Evolutionary conservation across 768 basidiomycete genomes (phyloP), one percentile per base, ranked within the genome.

Genomic region (Boletus pseudopeckii): DNA sequence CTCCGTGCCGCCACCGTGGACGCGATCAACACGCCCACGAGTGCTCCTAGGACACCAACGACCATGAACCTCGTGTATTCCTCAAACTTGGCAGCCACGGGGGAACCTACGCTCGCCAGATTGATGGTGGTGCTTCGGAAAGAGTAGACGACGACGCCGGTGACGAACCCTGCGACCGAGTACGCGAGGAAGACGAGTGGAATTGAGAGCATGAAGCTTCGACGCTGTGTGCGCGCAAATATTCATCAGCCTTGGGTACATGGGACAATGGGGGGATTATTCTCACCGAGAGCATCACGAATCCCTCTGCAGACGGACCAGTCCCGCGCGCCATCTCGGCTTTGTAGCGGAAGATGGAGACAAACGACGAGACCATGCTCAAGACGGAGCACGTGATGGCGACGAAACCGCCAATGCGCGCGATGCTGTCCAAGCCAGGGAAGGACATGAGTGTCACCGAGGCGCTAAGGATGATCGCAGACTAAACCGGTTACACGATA

Each of bases 401-500:
- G 14, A 88, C 74, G 59, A 92, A 77, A 32, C 82, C 84, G 22
- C 83, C 80, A 45, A 84, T 74, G 52, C 88, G 80, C 52, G 85
- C 72, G 56, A 85, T 57, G 54, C 74, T 78, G 67, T 86, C 84
- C 69, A 92, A 60, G 37, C 84, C 86, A 61, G 90, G 89, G 49
- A 92, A 77, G 47, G 87, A 81, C 65, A 92, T 79, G 72, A 91
- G 84, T 26, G 88, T 90, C 52, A 90, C 86, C 38, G 89, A 88
- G 32, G 88, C 85, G 60, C 90, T 90, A 53, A 92, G 74, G 22
- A 91, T 78, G 53, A 91, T 78, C 28, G 90, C 90, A 61, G 89
- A 88, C 90, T 92, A 67, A 36, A 49, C 41, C 8, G 30, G 14
- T 4, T 5, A 10, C 7, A 60, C 17, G 41, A 45, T 64, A 30